Conservation (phyloP, 257 asterid species). For the Thymus mandschuricus region DNA sequence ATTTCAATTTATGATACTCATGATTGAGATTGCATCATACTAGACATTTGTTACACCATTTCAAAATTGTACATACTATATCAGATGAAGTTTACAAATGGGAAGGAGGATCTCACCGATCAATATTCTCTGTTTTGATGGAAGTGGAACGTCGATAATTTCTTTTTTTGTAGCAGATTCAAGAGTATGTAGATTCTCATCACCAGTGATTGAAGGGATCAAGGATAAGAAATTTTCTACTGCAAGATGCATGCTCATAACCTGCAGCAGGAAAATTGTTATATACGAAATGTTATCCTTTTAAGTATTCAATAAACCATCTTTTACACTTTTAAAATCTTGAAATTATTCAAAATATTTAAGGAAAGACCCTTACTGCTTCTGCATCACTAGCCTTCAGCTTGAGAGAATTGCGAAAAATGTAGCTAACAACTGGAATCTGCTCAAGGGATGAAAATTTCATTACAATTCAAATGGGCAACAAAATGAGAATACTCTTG, state of each 20-base stretch:
- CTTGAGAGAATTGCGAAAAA: slow-evolving; percentile 77
- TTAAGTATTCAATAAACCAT: background rate
- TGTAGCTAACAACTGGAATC: slow-evolving; percentile 68
- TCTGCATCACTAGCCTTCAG: slow-evolving; percentile 77
- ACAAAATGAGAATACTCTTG: slow-evolving; percentile 1
- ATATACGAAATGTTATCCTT: background rate
- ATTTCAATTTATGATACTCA: background rate
- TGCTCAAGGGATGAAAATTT: slow-evolving; percentile 34
- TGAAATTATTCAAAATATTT: slow-evolving; percentile 3
- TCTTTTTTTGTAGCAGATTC: slow-evolving; percentile 64
- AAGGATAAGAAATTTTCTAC: slow-evolving; percentile 56
- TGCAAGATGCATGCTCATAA: slow-evolving; percentile 66
- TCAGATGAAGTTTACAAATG: background rate
- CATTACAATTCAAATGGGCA: background rate
- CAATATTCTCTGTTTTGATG: slow-evolving; percentile 67
- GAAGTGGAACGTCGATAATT: slow-evolving; percentile 52
- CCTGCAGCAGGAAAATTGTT: slow-evolving; percentile 48
- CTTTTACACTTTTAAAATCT: background rate
- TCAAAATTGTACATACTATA: background rate
- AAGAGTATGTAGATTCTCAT: slow-evolving; percentile 46
- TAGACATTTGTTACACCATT: background rate
- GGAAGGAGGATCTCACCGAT: slow-evolving; percentile 50
- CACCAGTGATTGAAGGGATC: slow-evolving; percentile 55
- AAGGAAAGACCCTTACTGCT: slow-evolving; percentile 36
- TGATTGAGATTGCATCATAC: background rate